Percentiles rank a stretch among this genome's conserved stretches.
phyloP scores from a whole-genome alignment of 2,329 filamentous ascomycete species.

The Verticillium klebahnii region DNA sequence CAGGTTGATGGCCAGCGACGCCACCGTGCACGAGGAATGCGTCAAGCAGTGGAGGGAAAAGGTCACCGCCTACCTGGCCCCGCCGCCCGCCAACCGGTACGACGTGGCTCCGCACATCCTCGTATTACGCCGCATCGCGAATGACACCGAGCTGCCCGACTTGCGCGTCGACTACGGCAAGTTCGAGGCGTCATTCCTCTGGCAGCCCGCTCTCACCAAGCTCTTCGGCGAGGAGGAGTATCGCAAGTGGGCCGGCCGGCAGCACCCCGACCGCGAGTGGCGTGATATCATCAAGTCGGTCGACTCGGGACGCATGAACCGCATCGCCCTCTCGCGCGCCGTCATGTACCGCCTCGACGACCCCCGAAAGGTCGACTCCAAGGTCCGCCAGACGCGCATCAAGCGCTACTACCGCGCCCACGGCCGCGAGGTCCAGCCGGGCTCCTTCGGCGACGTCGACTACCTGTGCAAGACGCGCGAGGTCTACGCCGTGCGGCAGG shows the following conservation, averaged over 20 bases:
- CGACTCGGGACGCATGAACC: not conserved
- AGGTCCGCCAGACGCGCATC: conserved; percentile 2
- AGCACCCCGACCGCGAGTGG: not conserved
- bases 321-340: conserved; percentile 1
- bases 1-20: not conserved
- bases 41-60: conserved; percentile 5
- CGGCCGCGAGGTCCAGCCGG: not conserved
- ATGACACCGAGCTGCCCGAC: conserved; percentile 12
- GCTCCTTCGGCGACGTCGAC: not conserved
- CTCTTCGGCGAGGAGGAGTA: conserved; percentile 13
- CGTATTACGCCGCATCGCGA: conserved; percentile 7
- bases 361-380: not conserved
- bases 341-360: conserved; percentile 1
- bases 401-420: conserved; percentile 1
- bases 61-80: conserved; percentile 4
- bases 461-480: conserved; percentile 1
- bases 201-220: conserved; percentile 10
- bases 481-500: not conserved
- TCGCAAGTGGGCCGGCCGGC: conserved; percentile 7
- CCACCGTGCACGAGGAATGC: conserved; percentile 1
- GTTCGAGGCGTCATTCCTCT: conserved; percentile 8
- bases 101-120: conserved; percentile 8
- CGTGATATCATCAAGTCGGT: not conserved
- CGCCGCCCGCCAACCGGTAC: conserved; percentile 1
- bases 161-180: conserved; percentile 4